Conservation (phyloP, 495 filamentous ascomycete species). For the Podospora pseudoanserina region DNA sequence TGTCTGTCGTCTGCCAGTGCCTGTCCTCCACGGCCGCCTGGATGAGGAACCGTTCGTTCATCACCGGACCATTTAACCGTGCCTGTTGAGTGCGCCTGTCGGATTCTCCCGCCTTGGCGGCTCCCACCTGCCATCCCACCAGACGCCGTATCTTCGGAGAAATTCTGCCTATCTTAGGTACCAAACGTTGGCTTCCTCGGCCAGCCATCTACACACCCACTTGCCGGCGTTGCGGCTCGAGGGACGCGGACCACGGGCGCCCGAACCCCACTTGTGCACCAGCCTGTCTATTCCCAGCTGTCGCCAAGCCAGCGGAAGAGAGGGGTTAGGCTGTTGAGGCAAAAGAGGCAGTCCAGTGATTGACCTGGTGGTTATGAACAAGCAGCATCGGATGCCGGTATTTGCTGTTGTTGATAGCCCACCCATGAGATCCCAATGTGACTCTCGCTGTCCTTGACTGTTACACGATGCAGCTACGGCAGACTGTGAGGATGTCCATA, state of each 20-base stretch:
- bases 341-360: not conserved
- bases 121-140: conserved; percentile 14
- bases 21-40: not conserved
- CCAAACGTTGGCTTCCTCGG: conserved; percentile 7
- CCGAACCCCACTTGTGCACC: not conserved
- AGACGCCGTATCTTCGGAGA: conserved; percentile 3
- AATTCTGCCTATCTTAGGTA: conserved; percentile 17
- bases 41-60: not conserved
- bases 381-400: not conserved
- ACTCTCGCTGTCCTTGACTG: not conserved
- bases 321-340: not conserved
- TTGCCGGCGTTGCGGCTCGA: conserved; percentile 4
- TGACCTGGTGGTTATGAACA: not conserved
- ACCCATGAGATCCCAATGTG: not conserved
- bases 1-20: no score
- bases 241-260: not conserved
- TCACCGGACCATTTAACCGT: conserved; percentile 19
- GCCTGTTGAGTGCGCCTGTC: conserved; percentile 13
- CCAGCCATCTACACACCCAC: not conserved
- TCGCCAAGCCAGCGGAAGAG: not conserved
- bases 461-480: not conserved
- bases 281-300: not conserved
- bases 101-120: conserved; percentile 20
- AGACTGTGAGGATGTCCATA: not conserved
- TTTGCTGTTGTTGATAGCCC: not conserved